Conservation (phyloP, 2,329 filamentous ascomycete genomes). For the Ophiocordyceps polyrhachis-furcata region DNA sequence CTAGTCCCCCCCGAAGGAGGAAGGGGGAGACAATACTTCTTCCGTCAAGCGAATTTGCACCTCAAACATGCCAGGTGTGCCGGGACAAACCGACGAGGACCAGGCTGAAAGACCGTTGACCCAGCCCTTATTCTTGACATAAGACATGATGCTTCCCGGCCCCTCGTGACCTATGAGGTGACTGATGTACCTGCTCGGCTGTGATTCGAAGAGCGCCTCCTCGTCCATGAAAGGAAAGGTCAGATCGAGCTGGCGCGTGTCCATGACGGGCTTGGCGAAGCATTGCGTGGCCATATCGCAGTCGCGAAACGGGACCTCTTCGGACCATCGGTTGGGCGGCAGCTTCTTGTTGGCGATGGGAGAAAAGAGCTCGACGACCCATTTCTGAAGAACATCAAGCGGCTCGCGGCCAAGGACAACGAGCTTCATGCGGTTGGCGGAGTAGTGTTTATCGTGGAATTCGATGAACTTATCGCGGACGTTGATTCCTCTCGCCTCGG, state of each 20-base stretch:
- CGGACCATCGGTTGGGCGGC: constrained; percentile 35
- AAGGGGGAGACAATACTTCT: no score
- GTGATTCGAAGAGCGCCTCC: constrained; percentile 57
- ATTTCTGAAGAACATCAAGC: constrained; percentile 64
- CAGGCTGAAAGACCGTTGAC: constrained; percentile 69
- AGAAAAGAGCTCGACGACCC: constrained; percentile 71
- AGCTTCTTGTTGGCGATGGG: constrained; percentile 68
- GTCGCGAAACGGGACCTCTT: constrained; percentile 28
- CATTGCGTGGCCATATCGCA: constrained; percentile 45
- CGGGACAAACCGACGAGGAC: constrained; percentile 56
- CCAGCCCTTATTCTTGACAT: constrained; percentile 82
- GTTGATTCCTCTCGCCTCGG: constrained; percentile 61
- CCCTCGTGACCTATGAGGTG: constrained; percentile 87
- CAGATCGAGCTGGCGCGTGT: constrained; percentile 60
- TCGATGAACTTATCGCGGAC: constrained; percentile 83
- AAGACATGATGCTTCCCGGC: constrained; percentile 77
- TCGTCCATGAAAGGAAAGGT: constrained; percentile 77
- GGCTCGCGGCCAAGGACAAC: constrained; percentile 69
- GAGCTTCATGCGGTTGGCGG: constrained; percentile 84
- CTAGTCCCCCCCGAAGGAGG: no score
- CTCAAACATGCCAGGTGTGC: constrained; percentile 58
- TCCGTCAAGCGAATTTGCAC: constrained; percentile 66
- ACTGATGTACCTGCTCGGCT: constrained; percentile 70
- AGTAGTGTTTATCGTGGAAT: constrained; percentile 80
- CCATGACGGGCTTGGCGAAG: constrained; percentile 85